Percentiles rank a stretch among this genome's conserved stretches.
These are phyloP conservation scores for Tylopilus rubrobrunneus DNA, from an alignment of 768 basidiomycete genomes.

Conservation along the genomic window DNA sequence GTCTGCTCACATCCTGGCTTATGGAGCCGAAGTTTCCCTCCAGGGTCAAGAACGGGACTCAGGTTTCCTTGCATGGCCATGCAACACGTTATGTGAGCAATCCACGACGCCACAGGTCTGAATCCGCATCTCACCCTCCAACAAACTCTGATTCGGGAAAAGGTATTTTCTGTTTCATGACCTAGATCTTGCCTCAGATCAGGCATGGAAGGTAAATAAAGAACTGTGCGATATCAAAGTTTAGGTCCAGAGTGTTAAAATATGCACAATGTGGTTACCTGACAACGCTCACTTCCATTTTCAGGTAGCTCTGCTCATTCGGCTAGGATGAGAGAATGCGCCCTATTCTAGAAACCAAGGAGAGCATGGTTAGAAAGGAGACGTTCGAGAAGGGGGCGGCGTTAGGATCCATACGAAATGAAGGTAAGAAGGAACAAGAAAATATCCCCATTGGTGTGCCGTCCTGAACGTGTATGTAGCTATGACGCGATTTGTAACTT, in stretches of 20 bases:
- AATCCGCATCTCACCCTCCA: conserved; percentile 5
- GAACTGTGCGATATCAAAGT: conserved; percentile 4
- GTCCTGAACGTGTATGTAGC: conserved; percentile 12
- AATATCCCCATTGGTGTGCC: conserved; percentile 1
- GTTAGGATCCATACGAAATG: conserved; percentile 8
- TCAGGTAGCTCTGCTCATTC: conserved; percentile 14
- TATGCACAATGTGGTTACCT: conserved; percentile 1
- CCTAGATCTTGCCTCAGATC: background rate
- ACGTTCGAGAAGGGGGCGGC: conserved; percentile 12
- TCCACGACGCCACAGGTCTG: conserved; percentile 23
- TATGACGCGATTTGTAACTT: conserved; percentile 17
- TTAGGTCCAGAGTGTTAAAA: conserved; percentile 1
- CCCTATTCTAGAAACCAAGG: conserved; percentile 5
- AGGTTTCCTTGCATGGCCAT: background rate
- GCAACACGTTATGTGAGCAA: conserved; percentile 1
- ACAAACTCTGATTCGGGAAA: background rate
- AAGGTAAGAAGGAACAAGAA: background rate
- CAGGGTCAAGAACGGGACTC: conserved; percentile 4
- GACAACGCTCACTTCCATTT: conserved; percentile 14
- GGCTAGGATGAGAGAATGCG: conserved; percentile 4
- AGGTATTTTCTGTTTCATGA: background rate
- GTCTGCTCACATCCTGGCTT: background rate
- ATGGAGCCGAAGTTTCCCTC: background rate
- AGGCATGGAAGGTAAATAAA: background rate
- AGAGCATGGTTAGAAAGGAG: conserved; percentile 4